These are phyloP conservation scores for Blastocystis sp. DNA, from an alignment of 352 stramenopile genomes.

Conservation along the genomic window DNA sequence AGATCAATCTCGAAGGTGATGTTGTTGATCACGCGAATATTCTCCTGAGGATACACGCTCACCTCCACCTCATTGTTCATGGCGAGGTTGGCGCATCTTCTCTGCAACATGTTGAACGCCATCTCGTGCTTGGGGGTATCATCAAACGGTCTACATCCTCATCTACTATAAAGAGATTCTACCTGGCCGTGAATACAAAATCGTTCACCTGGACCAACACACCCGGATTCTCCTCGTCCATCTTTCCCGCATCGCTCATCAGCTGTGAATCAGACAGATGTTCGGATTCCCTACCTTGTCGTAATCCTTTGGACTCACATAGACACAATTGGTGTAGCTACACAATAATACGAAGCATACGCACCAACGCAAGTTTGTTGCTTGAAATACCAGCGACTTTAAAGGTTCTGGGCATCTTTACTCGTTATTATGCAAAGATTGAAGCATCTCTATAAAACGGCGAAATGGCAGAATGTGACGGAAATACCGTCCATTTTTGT, in stretches of 20 bases:
- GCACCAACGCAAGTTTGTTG: constrained; percentile 17
- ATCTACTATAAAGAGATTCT: neutral
- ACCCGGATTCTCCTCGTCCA: constrained; percentile 29
- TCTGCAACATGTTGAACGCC: constrained; percentile 49
- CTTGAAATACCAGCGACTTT: constrained; percentile 24
- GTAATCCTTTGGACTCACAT: constrained; percentile 34
- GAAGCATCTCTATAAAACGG: no score
- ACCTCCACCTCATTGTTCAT: constrained; percentile 51
- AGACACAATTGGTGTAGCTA: constrained; percentile 57
- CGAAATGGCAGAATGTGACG: no score
- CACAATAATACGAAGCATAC: neutral
- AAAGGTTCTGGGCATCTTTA: constrained; percentile 11
- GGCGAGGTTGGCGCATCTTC: constrained; percentile 41
- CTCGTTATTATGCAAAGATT: neutral
- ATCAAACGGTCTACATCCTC: constrained; percentile 3
- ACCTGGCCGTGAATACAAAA: constrained; percentile 51
- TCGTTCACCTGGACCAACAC: constrained; percentile 51
- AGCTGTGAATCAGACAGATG: neutral
- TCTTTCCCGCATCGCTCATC: constrained; percentile 28
- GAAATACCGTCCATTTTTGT: no score
- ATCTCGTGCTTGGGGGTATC: neutral
- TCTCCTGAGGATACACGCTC: constrained; percentile 18
- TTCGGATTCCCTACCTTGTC: neutral
- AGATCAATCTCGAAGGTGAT: constrained; percentile 55
- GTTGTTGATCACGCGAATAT: constrained; percentile 23